Evolutionary conservation across 2,329 filamentous ascomycete genomes (phyloP).

Genomic region (Pseudogymnoascus sp.): DNA sequence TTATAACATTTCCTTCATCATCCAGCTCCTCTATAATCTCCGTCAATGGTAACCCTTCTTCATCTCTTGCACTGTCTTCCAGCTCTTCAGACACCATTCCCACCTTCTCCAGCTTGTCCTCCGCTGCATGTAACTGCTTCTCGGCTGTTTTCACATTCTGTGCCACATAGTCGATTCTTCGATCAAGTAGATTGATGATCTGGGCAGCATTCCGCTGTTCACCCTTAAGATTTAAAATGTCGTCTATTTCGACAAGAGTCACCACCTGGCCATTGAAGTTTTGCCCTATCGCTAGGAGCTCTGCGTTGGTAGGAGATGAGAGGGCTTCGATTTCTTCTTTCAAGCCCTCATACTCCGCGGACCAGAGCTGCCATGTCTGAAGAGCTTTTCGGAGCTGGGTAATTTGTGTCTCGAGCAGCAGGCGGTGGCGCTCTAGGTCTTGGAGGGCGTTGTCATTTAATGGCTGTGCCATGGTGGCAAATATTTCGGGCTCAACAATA

Average conservation of each 20-base stretch:
- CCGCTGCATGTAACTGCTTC: slow-evolving; percentile 55
- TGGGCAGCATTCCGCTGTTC: slow-evolving; percentile 47
- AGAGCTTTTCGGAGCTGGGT: slow-evolving; percentile 65
- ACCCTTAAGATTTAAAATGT: slow-evolving; percentile 32
- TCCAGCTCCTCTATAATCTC: slow-evolving; percentile 92
- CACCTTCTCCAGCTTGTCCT: slow-evolving; percentile 60
- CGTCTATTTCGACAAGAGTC: slow-evolving; percentile 47
- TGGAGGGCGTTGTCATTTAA: slow-evolving; percentile 22
- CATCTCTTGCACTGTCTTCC: slow-evolving; percentile 53
- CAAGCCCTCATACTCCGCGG: slow-evolving; percentile 82
- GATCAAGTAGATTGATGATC: slow-evolving; percentile 57
- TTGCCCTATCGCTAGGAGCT: slow-evolving; percentile 44
- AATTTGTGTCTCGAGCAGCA: slow-evolving; percentile 67
- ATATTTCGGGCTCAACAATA: background rate
- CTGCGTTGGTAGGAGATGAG: slow-evolving; percentile 38
- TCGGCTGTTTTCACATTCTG: slow-evolving; percentile 69
- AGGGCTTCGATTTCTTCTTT: slow-evolving; percentile 64
- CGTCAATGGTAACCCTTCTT: slow-evolving; percentile 67
- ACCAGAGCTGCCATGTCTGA: slow-evolving; percentile 82
- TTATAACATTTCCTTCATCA: slow-evolving; percentile 78
- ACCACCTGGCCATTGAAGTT: slow-evolving; percentile 50
- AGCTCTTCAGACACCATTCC: slow-evolving; percentile 50
- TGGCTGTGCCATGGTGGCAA: slow-evolving; percentile 19
- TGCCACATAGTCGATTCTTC: slow-evolving; percentile 81
- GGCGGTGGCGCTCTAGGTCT: slow-evolving; percentile 65